These are phyloP conservation scores for Exophiala viscosa DNA, from an alignment of 2,329 filamentous ascomycete genomes.

Conservation along the genomic window DNA sequence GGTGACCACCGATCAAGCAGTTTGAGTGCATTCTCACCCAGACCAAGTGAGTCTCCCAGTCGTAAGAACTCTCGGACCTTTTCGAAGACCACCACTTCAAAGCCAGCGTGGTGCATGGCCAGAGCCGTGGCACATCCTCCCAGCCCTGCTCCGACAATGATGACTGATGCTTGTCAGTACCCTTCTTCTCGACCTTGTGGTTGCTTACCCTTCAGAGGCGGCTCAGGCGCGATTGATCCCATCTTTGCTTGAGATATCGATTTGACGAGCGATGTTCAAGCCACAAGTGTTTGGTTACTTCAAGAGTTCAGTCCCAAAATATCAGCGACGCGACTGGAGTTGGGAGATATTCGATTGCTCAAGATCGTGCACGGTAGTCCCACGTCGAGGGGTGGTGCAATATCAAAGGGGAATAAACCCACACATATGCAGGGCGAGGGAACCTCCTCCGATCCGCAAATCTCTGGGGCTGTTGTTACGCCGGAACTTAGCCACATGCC, in stretches of 20 bases:
- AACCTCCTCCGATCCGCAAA: no score
- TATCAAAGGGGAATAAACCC: neutral
- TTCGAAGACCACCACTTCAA: conserved; percentile 55
- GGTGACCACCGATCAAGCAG: conserved; percentile 32
- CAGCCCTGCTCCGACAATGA: conserved; percentile 45
- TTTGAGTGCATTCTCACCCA: conserved; percentile 30
- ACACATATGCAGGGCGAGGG: neutral
- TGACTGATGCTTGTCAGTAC: conserved; percentile 8
- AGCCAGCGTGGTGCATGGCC: conserved; percentile 60
- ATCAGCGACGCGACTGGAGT: neutral
- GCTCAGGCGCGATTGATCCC: conserved; percentile 18
- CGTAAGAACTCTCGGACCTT: conserved; percentile 42
- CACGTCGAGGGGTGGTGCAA: neutral
- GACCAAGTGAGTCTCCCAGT: conserved; percentile 41
- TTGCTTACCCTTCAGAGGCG: conserved; percentile 18
- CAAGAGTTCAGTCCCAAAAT: neutral
- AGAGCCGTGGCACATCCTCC: conserved; percentile 61
- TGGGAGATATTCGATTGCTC: no score
- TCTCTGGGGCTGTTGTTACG: no score
- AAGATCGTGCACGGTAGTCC: no score
- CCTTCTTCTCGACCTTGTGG: neutral
- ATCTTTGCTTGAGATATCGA: conserved; percentile 2
- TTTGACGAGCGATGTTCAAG: neutral
- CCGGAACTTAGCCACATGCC: no score
- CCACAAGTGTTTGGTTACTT: neutral